Conservation (phyloP, 192 early-diverging fungal genomes). For the Piromyces finnis region DNA sequence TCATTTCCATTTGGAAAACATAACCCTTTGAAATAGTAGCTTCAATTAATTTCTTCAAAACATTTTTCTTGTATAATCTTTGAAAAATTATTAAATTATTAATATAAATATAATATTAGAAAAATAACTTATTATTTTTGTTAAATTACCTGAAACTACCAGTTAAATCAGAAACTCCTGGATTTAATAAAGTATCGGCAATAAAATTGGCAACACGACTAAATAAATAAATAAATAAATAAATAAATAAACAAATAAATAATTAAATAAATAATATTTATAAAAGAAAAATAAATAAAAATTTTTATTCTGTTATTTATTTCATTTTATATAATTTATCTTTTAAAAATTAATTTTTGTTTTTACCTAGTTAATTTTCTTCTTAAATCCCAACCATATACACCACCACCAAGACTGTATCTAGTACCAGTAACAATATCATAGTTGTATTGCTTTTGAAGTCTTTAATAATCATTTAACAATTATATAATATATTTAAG, state of each 20-base stretch:
- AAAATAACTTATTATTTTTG: neutral
- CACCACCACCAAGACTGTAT: constrained; percentile 70
- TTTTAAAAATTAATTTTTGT: neutral
- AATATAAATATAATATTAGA: no score
- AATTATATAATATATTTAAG: no score
- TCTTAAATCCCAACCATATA: constrained; percentile 94
- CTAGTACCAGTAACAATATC: constrained; percentile 93
- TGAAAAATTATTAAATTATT: neutral
- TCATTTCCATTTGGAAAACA: constrained; percentile 99
- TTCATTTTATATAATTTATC: neutral
- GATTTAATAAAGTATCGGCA: constrained; percentile 68
- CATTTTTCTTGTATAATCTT: constrained; percentile 84
- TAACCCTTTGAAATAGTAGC: constrained; percentile 90
- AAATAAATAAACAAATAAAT: no score
- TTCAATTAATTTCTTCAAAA: constrained; percentile 65
- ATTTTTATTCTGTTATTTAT: no score
- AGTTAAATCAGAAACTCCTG: constrained; percentile 83
- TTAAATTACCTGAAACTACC: constrained; percentile 63
- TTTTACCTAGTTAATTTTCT: constrained; percentile 75
- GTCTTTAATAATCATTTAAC: no score
- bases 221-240: neutral
- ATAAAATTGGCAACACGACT: constrained; percentile 94
- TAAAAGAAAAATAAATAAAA: neutral
- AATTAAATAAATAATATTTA: neutral
- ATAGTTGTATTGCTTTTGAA: constrained; percentile 63